These are phyloP conservation scores for Euphorbia tirucalli DNA, from an alignment of 345 rosid species.

Conservation along the genomic window DNA sequence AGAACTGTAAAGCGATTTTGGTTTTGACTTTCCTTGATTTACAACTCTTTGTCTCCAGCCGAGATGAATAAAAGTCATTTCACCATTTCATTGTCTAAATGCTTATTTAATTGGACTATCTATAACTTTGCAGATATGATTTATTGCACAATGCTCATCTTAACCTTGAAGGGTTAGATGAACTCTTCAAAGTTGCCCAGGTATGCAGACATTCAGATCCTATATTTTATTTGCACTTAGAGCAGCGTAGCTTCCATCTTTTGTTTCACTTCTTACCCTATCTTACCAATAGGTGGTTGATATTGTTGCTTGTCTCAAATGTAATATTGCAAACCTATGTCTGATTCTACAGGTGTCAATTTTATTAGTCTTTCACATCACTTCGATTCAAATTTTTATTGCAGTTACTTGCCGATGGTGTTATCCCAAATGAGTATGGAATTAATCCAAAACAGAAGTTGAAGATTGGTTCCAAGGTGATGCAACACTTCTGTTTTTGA, in stretches of 20 bases:
- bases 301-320: not conserved
- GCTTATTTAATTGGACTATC: conserved; percentile 7
- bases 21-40: not conserved
- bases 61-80: not conserved
- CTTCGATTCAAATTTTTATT: conserved; percentile 33
- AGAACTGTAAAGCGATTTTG: not conserved
- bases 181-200: conserved; percentile 95
- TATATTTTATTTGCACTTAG: not conserved
- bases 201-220: conserved; percentile 34
- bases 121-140: conserved; percentile 65
- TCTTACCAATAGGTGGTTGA: not conserved
- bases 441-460: conserved; percentile 93
- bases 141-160: conserved; percentile 97
- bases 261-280: not conserved
- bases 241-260: not conserved
- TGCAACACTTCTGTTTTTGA: not conserved
- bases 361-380: conserved; percentile 2
- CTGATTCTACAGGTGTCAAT: not conserved
- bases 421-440: conserved; percentile 96
- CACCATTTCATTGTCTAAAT: not conserved
- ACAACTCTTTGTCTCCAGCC: not conserved
- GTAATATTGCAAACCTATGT: not conserved
- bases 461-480: conserved; percentile 94
- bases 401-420: conserved; percentile 98
- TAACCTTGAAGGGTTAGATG: conserved; percentile 73